phyloP scores from a whole-genome alignment of 768 basidiomycete species.

The Peribolospora baueri region DNA sequence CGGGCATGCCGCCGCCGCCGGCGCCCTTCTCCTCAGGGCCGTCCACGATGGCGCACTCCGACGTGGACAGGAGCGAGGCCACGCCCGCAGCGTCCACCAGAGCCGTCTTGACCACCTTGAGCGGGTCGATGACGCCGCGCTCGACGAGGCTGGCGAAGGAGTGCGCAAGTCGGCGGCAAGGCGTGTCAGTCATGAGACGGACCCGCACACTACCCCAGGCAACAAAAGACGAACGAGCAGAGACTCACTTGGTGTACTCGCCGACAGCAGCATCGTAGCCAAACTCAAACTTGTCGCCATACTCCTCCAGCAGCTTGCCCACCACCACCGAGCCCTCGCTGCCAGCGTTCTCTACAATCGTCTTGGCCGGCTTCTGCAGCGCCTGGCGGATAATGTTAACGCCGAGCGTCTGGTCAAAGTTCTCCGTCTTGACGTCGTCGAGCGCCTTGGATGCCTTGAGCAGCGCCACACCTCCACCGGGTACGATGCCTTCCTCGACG shows the following conservation, averaged over 20 bases:
- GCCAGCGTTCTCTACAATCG: constrained; percentile 79
- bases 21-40: constrained; percentile 42
- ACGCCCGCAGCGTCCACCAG: constrained; percentile 79
- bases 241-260: constrained; percentile 46
- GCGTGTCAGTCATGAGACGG: no score
- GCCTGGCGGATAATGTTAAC: constrained; percentile 78
- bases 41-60: constrained; percentile 77
- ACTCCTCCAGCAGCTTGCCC: constrained; percentile 49
- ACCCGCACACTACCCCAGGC: neutral
- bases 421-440: constrained; percentile 46
- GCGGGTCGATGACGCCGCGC: constrained; percentile 24
- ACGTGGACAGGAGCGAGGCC: constrained; percentile 77
- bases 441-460: constrained; percentile 60
- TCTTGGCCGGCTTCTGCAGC: constrained; percentile 50
- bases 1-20: constrained; percentile 29
- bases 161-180: neutral
- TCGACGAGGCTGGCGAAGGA: neutral
- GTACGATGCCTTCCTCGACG: constrained; percentile 94
- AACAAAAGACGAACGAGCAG: neutral
- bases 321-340: constrained; percentile 85
- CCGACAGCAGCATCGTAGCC: constrained; percentile 78
- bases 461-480: constrained; percentile 82
- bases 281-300: constrained; percentile 51
- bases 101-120: constrained; percentile 85
- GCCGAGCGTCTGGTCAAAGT: constrained; percentile 96